phyloP scores from a whole-genome alignment of 768 basidiomycete genomes.

The Termitomyces heimii region DNA sequence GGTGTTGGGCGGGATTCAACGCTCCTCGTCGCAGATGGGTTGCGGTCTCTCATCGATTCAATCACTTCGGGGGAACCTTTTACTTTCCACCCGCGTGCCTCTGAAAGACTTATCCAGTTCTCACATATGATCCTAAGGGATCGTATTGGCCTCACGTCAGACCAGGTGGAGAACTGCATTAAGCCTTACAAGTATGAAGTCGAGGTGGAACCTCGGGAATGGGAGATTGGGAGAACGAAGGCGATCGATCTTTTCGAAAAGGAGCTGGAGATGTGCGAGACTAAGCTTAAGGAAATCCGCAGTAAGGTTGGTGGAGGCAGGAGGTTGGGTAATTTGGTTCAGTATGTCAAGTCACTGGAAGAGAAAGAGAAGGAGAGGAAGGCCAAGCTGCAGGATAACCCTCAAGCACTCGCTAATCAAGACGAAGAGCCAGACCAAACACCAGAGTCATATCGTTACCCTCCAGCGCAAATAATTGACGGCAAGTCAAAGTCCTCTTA shows the following conservation, averaged over 20 bases:
- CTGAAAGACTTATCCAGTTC: constrained; percentile 88
- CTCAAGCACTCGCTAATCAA: constrained; percentile 14
- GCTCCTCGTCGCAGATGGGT: constrained; percentile 87
- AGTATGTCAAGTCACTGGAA: constrained; percentile 79
- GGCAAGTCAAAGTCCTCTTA: constrained; percentile 60
- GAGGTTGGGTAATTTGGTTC: constrained; percentile 68
- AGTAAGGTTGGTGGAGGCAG: constrained; percentile 86
- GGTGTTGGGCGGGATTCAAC: constrained; percentile 95
- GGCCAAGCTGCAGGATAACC: constrained; percentile 38
- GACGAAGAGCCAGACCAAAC: constrained; percentile 30
- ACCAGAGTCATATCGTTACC: constrained; percentile 82
- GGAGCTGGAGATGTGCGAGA: constrained; percentile 81
- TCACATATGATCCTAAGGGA: constrained; percentile 92
- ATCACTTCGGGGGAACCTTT: constrained; percentile 90
- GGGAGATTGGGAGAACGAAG: constrained; percentile 77
- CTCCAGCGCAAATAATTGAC: constrained; percentile 86
- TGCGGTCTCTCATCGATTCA: constrained; percentile 84
- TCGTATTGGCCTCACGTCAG: constrained; percentile 89
- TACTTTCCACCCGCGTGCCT: constrained; percentile 80
- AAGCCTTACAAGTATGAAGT: constrained; percentile 99
- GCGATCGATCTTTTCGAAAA: constrained; percentile 78
- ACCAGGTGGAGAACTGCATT: constrained; percentile 99
- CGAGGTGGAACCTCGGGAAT: constrained; percentile 89
- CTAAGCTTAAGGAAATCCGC: constrained; percentile 79
- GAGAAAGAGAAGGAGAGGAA: constrained; percentile 66